Conservation (phyloP, 176 grass and related monocot genomes). For the Cenchrus americanus region DNA sequence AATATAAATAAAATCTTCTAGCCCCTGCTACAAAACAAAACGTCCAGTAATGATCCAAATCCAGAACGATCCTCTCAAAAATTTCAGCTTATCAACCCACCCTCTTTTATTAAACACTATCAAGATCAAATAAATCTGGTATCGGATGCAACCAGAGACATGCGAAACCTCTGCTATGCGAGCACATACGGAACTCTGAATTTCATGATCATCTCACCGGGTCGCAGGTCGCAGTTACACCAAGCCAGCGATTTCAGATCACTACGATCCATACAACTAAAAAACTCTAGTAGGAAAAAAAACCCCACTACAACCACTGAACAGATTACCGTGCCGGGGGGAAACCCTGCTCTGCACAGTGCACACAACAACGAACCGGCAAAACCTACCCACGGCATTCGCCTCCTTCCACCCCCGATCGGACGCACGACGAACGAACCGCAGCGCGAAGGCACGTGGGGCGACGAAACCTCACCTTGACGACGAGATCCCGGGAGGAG, state of each 20-base stretch:
- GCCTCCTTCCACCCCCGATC: not conserved
- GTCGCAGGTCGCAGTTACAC: not conserved
- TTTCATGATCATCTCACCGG: not conserved
- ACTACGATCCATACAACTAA: not conserved
- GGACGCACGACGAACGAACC: not conserved
- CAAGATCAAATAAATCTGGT: not conserved
- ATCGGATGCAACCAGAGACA: not conserved
- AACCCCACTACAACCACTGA: not conserved
- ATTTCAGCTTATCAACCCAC: not conserved
- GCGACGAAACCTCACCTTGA: constrained; percentile 53
- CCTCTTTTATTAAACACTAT: not conserved
- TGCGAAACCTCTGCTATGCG: not conserved
- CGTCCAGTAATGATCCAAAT: not conserved
- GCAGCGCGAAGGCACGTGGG: not conserved
- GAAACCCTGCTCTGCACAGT: not conserved
- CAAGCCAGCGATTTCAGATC: not conserved
- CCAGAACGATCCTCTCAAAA: not conserved
- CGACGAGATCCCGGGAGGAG: constrained; percentile 44
- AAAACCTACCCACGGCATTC: constrained; percentile 23
- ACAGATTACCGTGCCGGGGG: not conserved
- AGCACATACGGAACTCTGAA: not conserved
- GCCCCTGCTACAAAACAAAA: not conserved
- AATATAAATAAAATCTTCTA: not conserved
- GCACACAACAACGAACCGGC: not conserved
- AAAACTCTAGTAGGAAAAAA: not conserved